Base-by-base conservation (phyloP, 495 filamentous ascomycete genomes). In the Trichoderma erinaceum region DNA sequence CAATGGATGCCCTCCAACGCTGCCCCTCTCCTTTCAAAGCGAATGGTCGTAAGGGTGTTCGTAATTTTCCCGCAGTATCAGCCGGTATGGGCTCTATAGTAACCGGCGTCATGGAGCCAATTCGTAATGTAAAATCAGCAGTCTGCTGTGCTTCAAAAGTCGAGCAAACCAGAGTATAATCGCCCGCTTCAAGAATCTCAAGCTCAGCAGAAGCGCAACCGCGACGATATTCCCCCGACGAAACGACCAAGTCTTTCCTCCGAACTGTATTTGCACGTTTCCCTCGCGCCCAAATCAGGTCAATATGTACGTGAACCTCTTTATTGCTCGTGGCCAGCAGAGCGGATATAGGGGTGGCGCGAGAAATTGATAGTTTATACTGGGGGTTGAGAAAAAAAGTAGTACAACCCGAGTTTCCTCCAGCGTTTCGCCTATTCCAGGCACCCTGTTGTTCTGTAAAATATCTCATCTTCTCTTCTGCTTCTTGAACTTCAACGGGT, bases 311-410 rank as follows among this genome's bases (percentile, higher is more conserved):
- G 10, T 91, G 89, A 16, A 95, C 77, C 35, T 85, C 80, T 41
- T 80, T 75, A 8, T 75, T 66, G 7, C 75, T 78, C 18, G 87
- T 87, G 74, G 91, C 88, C 3, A 99, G 83, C 23, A 96, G 76
- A 23, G 98, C 84, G 11, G 85, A 83, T 0, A 97, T 64, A 38
- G 86, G 80, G 0, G 89, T 87, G 4, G 78, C 70, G 2, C 79
- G 76, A 11, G 84, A 72, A 2, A 96, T 70, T 4, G 79, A 75
- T 16, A 98, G 78, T 48, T 81, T 81, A 76, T 90, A 97, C 74
- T 97, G 95, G 8, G 95, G 95, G 74, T 99, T 99, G 29, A 79
- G 79, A 35, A 88, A 82, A 76, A 96, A 98, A 12, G 81, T 83
- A 10, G 90, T 76, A 10, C 89, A 90, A 68, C 87, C 84, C 5